Evolutionary conservation across 2,329 filamentous ascomycete genomes (phyloP), one percentile per base, ranked within the genome.

Genomic region (Cryphonectria radicalis): DNA sequence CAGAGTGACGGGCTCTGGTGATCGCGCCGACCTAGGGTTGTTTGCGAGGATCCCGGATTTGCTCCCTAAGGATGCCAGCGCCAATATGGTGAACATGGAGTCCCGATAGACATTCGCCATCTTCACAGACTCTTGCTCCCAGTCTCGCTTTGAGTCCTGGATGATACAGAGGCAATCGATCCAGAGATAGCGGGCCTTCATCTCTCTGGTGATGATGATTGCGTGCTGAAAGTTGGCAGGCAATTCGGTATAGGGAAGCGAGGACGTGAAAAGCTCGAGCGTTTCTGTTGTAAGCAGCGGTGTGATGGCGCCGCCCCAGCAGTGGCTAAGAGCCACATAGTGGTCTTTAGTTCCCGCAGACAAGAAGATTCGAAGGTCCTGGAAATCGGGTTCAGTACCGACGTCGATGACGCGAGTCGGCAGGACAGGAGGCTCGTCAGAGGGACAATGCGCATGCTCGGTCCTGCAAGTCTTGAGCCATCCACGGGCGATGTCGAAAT

Each of bases 291-390:
- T 53, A n/a, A 62, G 62, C n/a, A 25, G 28, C 7, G 32, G 22
- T 14, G 8, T 19, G 22, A 65, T 60, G 1, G 5, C 17, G 19
- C 68, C 68, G 4, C 62, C 68, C 63, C 68, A 70, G 53, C 68
- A 60, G 53, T 70, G 68, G 32, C 50, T 70, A 0, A 70, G 50
- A 35, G 63, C 68, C 28, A 66, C 63, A 50, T 70, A 66, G n/a
- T 70, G 40, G 22, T 17, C 55, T 7, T 35, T 50, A 6, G 17
- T 11, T 8, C 43, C 59, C 19, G 25, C 8, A 1, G 59, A 19
- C 10, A 25, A 25, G 10, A 53, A 13, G 19, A 68, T 13, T 19
- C 17, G 67, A 53, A 68, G 42, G 8, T 68, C 59, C 22, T 14
- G 19, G 37, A 37, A 55, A 5, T 37, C 57, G 40, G 59, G 43